These are phyloP conservation scores for Petrea volubilis DNA, from an alignment of 257 asterid genomes.

Conservation along the genomic window DNA sequence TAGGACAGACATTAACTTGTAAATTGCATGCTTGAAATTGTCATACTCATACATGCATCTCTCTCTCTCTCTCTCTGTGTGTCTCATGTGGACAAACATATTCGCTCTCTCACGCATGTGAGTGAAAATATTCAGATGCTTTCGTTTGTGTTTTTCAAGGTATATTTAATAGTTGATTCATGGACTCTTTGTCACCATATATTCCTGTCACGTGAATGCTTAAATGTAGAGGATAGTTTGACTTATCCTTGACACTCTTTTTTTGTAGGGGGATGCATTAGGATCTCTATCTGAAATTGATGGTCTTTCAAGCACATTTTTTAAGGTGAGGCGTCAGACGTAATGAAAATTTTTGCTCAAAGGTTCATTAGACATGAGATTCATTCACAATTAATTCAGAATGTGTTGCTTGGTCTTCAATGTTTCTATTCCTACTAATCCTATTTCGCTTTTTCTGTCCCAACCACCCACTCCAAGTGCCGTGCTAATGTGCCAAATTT, in stretches of 20 bases:
- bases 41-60: not conserved
- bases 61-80: not conserved
- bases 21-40: not conserved
- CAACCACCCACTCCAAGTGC: too few relatives aligned
- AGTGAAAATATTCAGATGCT: too few relatives aligned
- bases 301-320: constrained; percentile 68
- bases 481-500: too few relatives aligned
- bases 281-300: constrained; percentile 64
- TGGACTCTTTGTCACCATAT: too few relatives aligned
- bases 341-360: not conserved
- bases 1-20: not conserved
- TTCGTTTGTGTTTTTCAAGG: too few relatives aligned
- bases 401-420: not conserved
- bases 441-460: not conserved
- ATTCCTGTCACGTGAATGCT: not conserved
- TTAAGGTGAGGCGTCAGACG: constrained; percentile 61
- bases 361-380: not conserved
- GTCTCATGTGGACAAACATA: too few relatives aligned
- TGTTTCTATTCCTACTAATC: not conserved
- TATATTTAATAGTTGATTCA: too few relatives aligned
- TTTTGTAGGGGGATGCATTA: constrained; percentile 55
- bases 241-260: not conserved
- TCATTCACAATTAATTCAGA: not conserved
- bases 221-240: not conserved
- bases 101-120: too few relatives aligned